Evolutionary conservation across 148 eudicot species (phyloP).

Genomic region (Camellia lanceoleosa): DNA sequence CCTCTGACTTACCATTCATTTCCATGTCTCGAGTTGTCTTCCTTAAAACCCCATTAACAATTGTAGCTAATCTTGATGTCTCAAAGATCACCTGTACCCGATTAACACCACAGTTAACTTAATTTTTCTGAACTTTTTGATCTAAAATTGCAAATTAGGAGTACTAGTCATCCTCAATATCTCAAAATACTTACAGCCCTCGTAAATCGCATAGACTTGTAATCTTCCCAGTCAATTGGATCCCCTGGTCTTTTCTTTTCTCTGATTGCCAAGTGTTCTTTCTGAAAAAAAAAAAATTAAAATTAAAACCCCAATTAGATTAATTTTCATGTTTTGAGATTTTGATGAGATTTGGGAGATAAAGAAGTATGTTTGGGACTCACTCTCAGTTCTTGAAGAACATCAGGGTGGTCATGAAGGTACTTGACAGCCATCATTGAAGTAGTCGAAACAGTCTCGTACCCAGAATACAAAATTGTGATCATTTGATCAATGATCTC

Average conservation of each 20-base stretch:
- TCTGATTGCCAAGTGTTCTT: slow-evolving; percentile 85
- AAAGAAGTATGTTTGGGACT: slow-evolving; percentile 14
- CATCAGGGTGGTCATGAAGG: slow-evolving; percentile 96
- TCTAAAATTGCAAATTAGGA: background rate
- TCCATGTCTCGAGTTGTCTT: slow-evolving; percentile 95
- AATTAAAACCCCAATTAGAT: background rate
- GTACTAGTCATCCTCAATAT: background rate
- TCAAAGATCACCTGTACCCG: slow-evolving; percentile 84
- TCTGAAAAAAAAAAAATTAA: slow-evolving; percentile 38
- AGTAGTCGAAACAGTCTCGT: slow-evolving; percentile 97
- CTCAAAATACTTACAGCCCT: slow-evolving; percentile 66
- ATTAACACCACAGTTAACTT: background rate
- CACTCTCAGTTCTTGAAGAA: slow-evolving; percentile 82
- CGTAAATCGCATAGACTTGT: slow-evolving; percentile 85
- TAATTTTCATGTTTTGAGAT: too few relatives aligned
- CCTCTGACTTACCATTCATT: slow-evolving; percentile 67
- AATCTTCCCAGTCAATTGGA: slow-evolving; percentile 78
- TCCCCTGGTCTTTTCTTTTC: slow-evolving; percentile 68
- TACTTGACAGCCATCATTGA: slow-evolving; percentile 99
- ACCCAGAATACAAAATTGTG: slow-evolving; percentile 91
- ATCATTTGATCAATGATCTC: slow-evolving; percentile 95
- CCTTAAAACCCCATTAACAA: slow-evolving; percentile 95
- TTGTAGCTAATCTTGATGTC: slow-evolving; percentile 93
- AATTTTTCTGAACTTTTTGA: background rate
- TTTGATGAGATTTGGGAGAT: too few relatives aligned